Percentiles rank a stretch among this genome's conserved stretches.
phyloP scores from a whole-genome alignment of 2,329 filamentous ascomycete genomes.

The Venturiaceae sp. region DNA sequence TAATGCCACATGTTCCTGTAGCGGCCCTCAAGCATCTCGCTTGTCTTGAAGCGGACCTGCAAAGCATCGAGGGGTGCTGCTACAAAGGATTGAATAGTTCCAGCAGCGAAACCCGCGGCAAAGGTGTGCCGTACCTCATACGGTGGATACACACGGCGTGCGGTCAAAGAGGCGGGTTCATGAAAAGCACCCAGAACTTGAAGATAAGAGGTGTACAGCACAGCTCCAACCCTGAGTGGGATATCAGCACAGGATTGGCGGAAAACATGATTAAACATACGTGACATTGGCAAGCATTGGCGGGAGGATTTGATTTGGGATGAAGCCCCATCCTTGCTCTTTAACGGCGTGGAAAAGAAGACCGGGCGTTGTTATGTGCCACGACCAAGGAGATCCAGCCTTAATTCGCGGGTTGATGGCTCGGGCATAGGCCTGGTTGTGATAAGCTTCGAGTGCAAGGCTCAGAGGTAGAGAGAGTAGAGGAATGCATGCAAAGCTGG shows the following conservation, averaged over 20 bases:
- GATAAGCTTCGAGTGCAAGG: not conserved
- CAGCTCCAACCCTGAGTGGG: constrained; percentile 50
- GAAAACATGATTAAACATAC: constrained; percentile 18
- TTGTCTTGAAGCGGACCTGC: constrained; percentile 60
- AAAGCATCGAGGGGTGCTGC: constrained; percentile 69
- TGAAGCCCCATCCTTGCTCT: constrained; percentile 62
- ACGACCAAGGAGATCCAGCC: constrained; percentile 42
- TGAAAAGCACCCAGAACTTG: constrained; percentile 58
- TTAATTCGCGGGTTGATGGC: constrained; percentile 50
- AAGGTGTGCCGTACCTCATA: constrained; percentile 55
- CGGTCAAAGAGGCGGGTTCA: constrained; percentile 50
- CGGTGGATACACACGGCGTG: constrained; percentile 60
- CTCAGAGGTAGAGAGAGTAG: not conserved
- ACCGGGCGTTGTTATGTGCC: constrained; percentile 58
- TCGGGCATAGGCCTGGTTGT: constrained; percentile 46
- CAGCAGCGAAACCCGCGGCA: constrained; percentile 59
- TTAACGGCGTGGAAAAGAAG: constrained; percentile 58
- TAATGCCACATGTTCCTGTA: constrained; percentile 63
- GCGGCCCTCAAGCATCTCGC: constrained; percentile 48
- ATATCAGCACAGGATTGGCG: constrained; percentile 3
- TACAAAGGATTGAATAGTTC: constrained; percentile 58
- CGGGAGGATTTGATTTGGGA: constrained; percentile 68
- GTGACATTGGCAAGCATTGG: constrained; percentile 65
- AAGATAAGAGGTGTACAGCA: constrained; percentile 68
- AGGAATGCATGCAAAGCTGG: too few relatives aligned